Percentiles rank a stretch among this genome's conserved stretches.
These are phyloP conservation scores for Rachicladosporium sp. DNA, from an alignment of 2,329 filamentous ascomycete species.

Conservation along the genomic window DNA sequence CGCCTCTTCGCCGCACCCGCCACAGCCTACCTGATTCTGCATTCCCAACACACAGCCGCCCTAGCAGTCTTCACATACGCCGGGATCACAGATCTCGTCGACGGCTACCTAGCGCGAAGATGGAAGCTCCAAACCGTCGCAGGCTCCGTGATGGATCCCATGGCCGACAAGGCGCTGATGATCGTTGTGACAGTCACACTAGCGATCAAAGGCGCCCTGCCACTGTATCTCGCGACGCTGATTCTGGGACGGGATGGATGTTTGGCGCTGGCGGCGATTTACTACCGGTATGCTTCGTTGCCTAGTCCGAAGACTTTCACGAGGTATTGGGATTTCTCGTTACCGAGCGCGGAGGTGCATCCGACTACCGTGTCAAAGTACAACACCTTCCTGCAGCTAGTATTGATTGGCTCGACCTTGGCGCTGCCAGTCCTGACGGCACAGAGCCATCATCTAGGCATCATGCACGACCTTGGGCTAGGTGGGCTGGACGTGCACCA, in stretches of 20 bases:
- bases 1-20: constrained; percentile 71
- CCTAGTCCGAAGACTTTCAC: constrained; percentile 85
- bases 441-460: constrained; percentile 12
- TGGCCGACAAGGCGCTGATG: constrained; percentile 96
- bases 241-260: constrained; percentile 82
- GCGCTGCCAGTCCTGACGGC: constrained; percentile 56
- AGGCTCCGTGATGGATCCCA: constrained; percentile 86
- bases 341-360: constrained; percentile 74
- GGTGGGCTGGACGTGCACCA: constrained; percentile 20
- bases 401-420: constrained; percentile 73
- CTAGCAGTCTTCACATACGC: constrained; percentile 84
- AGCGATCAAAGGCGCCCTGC: constrained; percentile 69
- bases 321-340: constrained; percentile 93
- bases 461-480: constrained; percentile 13
- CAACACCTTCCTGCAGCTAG: constrained; percentile 86
- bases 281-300: constrained; percentile 90
- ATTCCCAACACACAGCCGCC: constrained; percentile 67
- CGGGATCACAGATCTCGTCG: constrained; percentile 78
- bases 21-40: constrained; percentile 77
- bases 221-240: constrained; percentile 82
- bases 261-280: constrained; percentile 74
- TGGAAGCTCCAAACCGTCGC: constrained; percentile 89
- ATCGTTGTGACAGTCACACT: constrained; percentile 79
- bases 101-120: constrained; percentile 82
- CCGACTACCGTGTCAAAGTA: constrained; percentile 75